phyloP scores from a whole-genome alignment of 208 protist genomes.

The Entamoeba moshkovskii region DNA sequence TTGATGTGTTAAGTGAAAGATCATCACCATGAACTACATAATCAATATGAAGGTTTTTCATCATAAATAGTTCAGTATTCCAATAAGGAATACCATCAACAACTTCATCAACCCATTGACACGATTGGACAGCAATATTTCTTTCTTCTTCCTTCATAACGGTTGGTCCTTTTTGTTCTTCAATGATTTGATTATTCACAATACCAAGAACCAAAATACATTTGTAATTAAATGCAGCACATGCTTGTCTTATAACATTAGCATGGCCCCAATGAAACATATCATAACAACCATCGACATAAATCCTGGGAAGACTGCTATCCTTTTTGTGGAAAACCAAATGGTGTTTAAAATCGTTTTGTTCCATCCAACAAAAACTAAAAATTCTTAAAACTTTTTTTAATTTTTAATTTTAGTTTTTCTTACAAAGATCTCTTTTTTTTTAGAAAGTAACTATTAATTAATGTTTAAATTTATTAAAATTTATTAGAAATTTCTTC shows the following conservation, averaged over 20 bases:
- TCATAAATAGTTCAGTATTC: constrained; percentile 34
- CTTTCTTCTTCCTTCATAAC: constrained; percentile 83
- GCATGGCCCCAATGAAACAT: constrained; percentile 61
- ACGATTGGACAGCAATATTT: constrained; percentile 65
- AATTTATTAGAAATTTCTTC: too few relatives aligned
- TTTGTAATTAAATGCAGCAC: constrained; percentile 61
- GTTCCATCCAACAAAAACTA: too few relatives aligned
- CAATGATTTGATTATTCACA: constrained; percentile 80
- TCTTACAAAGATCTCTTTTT: too few relatives aligned
- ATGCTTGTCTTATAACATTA: constrained; percentile 54
- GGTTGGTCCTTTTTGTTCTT: constrained; percentile 74
- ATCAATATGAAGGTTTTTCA: constrained; percentile 74
- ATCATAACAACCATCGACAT: constrained; percentile 55
- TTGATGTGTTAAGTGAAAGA: constrained; percentile 58
- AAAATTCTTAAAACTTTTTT: too few relatives aligned
- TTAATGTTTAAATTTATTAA: too few relatives aligned
- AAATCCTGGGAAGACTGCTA: not conserved
- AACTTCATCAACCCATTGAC: constrained; percentile 91
- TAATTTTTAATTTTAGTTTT: too few relatives aligned
- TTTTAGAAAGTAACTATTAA: too few relatives aligned
- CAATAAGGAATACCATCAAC: constrained; percentile 76
- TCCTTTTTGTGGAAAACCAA: not conserved
- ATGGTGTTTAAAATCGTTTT: not conserved
- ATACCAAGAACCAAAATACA: constrained; percentile 71
- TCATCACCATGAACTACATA: constrained; percentile 91